Evolutionary conservation across 345 rosid species (phyloP), one percentile per base, ranked within the genome.

Genomic region (Boechera divaricarpa): DNA sequence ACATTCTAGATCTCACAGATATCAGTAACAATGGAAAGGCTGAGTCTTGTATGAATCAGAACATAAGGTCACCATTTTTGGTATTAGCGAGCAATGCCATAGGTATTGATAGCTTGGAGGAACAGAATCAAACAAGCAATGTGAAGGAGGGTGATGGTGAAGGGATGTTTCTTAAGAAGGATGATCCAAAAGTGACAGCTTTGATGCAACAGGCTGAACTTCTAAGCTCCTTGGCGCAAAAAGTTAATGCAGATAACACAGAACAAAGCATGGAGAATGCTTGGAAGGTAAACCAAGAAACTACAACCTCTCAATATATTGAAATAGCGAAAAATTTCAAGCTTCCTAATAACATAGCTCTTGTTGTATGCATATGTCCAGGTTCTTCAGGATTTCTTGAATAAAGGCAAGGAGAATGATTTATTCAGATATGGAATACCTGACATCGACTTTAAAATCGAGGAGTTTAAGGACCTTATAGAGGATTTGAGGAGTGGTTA

Each of bases 161-260:
- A 82, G 91, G 87, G 54, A 83, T 84, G 42, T 90, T 88, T 85
- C 86, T 95, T 53, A 86, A 75, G 42, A 91, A 89, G 79, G 96
- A 90, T 83, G 96, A 95, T 85, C 94, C 96, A 39, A 92, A 87
- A 85, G 81, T 91, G 73, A 65, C 83, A 57, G 94, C 91, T 79
- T 81, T 95, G 87, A 86, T 91, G 91, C 91, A 92, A 83, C 98
- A 92, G 86, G 98, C 99, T 38, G 93, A 89, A 78, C 90, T 92
- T 76, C 86, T 95, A 74, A 86, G 89, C 76, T 87, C 97, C 12
- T 86, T 95, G 60, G 91, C 97, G 3, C 60, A 71, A 72, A 95
- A 87, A 80, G 94, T 95, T 60, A 86, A 83, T 69, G 64, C 85
- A 39, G 98, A 92, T 64, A 89, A 86, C 79, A 84, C 91, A 63